Conservation (phyloP, 2,329 filamentous ascomycete genomes). For the Cladophialophora chaetospira region DNA sequence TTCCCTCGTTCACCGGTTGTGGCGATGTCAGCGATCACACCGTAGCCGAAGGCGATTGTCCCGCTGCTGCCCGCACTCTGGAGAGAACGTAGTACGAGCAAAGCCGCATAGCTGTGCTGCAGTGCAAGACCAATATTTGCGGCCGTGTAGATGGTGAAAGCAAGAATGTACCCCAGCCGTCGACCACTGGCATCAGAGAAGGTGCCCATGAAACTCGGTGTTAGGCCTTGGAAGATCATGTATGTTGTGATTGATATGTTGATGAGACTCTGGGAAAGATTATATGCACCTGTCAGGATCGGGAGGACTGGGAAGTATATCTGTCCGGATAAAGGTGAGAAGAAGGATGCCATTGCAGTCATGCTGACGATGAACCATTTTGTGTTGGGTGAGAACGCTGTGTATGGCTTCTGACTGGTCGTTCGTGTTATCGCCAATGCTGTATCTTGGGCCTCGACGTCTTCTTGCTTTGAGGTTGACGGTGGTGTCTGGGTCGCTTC, state of each 20-base stretch:
- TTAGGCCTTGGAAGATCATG: slow-evolving; percentile 55
- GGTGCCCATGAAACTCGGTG: slow-evolving; percentile 54
- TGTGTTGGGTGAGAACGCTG: slow-evolving; percentile 29
- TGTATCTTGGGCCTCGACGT: slow-evolving; percentile 7
- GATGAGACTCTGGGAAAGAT: slow-evolving; percentile 16
- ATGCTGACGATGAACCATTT: slow-evolving; percentile 51
- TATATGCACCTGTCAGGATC: slow-evolving; percentile 4
- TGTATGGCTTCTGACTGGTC: slow-evolving; percentile 17
- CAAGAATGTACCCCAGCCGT: slow-evolving; percentile 52
- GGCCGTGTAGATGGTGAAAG: slow-evolving; percentile 46
- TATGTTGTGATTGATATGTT: slow-evolving; percentile 38
- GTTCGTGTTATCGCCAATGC: neutral
- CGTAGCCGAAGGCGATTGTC: slow-evolving; percentile 45
- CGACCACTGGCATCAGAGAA: slow-evolving; percentile 54
- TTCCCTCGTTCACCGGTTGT: slow-evolving; percentile 45
- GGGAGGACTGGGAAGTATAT: slow-evolving; percentile 41
- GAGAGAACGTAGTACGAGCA: slow-evolving; percentile 45
- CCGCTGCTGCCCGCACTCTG: slow-evolving; percentile 49
- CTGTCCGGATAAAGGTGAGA: slow-evolving; percentile 53
- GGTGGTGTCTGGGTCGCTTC: neutral
- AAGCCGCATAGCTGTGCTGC: slow-evolving; percentile 41
- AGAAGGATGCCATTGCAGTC: slow-evolving; percentile 47
- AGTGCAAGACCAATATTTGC: slow-evolving; percentile 46
- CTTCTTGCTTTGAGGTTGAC: neutral
- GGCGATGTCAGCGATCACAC: slow-evolving; percentile 45